Conservation (phyloP, 257 asterid species). For the Solanum paucissectum region DNA sequence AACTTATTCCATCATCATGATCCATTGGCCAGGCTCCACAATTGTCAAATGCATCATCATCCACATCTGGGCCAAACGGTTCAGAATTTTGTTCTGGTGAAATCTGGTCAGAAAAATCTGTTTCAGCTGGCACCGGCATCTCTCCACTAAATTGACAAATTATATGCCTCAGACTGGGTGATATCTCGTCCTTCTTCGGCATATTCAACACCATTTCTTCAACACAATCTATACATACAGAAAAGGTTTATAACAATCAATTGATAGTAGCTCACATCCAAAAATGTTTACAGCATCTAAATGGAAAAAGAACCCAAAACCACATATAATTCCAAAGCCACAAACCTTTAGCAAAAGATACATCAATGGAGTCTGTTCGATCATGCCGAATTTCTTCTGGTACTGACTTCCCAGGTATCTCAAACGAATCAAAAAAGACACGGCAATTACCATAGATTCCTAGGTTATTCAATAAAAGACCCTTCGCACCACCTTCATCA, state of each 20-base stretch:
- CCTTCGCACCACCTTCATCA: conserved; percentile 99
- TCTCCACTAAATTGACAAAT: conserved; percentile 53
- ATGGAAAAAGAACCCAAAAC: conserved; percentile 3
- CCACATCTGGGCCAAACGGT: conserved; percentile 21
- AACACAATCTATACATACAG: conserved; percentile 40
- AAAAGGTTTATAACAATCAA: neutral
- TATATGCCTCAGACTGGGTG: conserved; percentile 72
- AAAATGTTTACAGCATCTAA: neutral
- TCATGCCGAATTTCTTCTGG: conserved; percentile 23
- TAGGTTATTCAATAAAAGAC: conserved; percentile 82
- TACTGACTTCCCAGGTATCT: conserved; percentile 74
- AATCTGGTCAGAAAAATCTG: conserved; percentile 25
- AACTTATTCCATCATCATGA: conserved; percentile 55
- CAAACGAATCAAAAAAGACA: conserved; percentile 85
- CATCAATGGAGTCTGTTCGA: conserved; percentile 43
- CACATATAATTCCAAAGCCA: conserved; percentile 4
- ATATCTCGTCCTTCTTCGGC: conserved; percentile 53
- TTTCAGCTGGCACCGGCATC: conserved; percentile 42
- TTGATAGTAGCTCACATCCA: neutral
- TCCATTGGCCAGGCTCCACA: conserved; percentile 51
- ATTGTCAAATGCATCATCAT: conserved; percentile 37
- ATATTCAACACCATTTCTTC: conserved; percentile 57
- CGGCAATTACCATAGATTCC: conserved; percentile 84
- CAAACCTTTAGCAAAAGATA: conserved; percentile 80
- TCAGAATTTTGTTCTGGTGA: conserved; percentile 34